Conservation (phyloP, 169 alveolate species). For the Plasmodium malariae region DNA sequence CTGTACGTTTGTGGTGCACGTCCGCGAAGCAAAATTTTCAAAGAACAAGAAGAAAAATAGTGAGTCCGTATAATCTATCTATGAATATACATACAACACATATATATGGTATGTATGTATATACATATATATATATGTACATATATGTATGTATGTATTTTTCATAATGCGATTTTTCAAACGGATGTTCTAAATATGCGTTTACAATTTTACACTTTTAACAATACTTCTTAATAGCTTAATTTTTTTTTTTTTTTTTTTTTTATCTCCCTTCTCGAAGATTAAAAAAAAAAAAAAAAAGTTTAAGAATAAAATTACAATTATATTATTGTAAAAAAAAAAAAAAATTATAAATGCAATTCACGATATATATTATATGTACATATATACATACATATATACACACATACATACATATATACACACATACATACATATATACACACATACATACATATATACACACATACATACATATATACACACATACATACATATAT, state of each 20-base stretch:
- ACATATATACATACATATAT: not conserved
- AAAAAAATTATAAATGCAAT: not conserved
- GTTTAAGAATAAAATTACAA: conserved; percentile 11
- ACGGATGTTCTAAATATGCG: no score
- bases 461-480: not conserved
- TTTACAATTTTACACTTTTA: not conserved
- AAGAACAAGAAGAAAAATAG: no score
- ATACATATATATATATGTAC: no score
- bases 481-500: not conserved
- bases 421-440: not conserved
- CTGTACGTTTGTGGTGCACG: no score
- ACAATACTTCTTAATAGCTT: conserved; percentile 1
- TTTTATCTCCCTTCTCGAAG: not conserved
- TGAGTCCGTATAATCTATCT: no score
- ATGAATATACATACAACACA: no score
- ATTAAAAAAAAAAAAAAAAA: conserved; percentile 9
- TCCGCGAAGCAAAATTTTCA: no score
- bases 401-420: not conserved
- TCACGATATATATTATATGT: not conserved
- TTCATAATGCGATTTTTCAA: no score
- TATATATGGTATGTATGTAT: no score
- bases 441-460: not conserved
- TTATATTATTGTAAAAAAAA: conserved; percentile 1
- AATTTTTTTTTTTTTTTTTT: conserved; percentile 15
- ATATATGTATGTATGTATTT: no score